Evolutionary conservation across 2,329 filamentous ascomycete species (phyloP), one percentile per base, ranked within the genome.

Genomic region (Fusarium sacchari): DNA sequence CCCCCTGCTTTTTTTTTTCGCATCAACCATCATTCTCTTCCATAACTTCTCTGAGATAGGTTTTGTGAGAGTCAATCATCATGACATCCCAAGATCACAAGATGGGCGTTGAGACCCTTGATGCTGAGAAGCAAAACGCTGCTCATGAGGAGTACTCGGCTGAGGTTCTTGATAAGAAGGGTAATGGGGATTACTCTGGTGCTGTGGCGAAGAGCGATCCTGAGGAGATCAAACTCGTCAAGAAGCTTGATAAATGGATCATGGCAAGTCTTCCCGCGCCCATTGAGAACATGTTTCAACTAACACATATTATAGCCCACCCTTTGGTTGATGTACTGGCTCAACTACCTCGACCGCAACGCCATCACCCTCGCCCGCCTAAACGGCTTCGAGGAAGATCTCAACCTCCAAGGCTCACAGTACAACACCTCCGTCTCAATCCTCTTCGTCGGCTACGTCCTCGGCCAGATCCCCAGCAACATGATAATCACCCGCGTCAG

Each of bases 301-400:
- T 40, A 15, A 40, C 26, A 50, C n/a, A 44, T 11, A 32, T 2
- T 32, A 6, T 2, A 81, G 76, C 81, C 81, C 1, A 82, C 81
- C n/a, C 76, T 82, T 10, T 82, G 81, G 72, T 53, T 80, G 37
- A 84, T 86, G 79, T 86, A 85, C 61, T 83, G 82, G 46, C 73
- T 83, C 44, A 82, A 82, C 62, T 83, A 82, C 47, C 80, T 87
- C 36, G 86, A 89, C 67, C 81, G 86, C 28, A 88, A 88, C 59
- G 88, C 90, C 67, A 89, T 90, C 72, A 88, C 89, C 8, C 86
- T 88, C 30, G 89, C 88, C 7, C 82, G 85, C 39, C 79, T 91
- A 15, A 86, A 88, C 69, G 86, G 86, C 6, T 79, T 91, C 12
- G 85, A 88, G 55, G 81, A 85, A 22, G 88, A 90, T 39, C 79